Conservation (phyloP, 768 basidiomycete species). For the Cyclocybe aegerita region DNA sequence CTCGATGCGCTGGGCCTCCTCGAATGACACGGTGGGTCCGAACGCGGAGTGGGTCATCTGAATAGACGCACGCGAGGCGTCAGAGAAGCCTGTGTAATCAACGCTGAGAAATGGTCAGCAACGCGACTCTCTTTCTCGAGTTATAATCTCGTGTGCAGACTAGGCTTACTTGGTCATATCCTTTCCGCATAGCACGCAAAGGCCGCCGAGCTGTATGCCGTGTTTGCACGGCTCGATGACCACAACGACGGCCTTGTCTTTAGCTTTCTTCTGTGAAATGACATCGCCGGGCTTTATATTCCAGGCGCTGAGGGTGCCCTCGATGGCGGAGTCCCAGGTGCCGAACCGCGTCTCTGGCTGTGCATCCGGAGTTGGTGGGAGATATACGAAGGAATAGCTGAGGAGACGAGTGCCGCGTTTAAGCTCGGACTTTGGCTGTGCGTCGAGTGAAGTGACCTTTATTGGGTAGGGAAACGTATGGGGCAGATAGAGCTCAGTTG, state of each 20-base stretch:
- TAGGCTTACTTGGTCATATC: slow-evolving; percentile 84
- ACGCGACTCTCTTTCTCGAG: slow-evolving; percentile 6
- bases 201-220: slow-evolving; percentile 86
- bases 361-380: slow-evolving; percentile 41
- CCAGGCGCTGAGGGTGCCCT: slow-evolving; percentile 79
- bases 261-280: slow-evolving; percentile 57
- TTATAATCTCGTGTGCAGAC: slow-evolving; percentile 6
- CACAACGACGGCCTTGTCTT: slow-evolving; percentile 57
- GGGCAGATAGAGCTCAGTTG: slow-evolving; percentile 79
- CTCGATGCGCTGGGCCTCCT: slow-evolving; percentile 90
- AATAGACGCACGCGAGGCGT: slow-evolving; percentile 83
- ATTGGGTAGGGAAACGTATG: slow-evolving; percentile 84
- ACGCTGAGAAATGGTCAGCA: slow-evolving; percentile 36
- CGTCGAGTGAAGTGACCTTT: slow-evolving; percentile 71
- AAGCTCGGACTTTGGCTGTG: slow-evolving; percentile 42
- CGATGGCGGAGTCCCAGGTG: slow-evolving; percentile 87
- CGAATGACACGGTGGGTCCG: slow-evolving; percentile 88
- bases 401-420: slow-evolving; percentile 76
- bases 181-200: slow-evolving; percentile 94
- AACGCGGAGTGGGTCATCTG: slow-evolving; percentile 94
- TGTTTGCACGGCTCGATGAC: slow-evolving; percentile 95
- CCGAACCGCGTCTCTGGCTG: slow-evolving; percentile 74
- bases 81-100: slow-evolving; percentile 88
- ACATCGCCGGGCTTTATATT: slow-evolving; percentile 63
- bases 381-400: slow-evolving; percentile 78